phyloP scores from a whole-genome alignment of 495 filamentous ascomycete species.

The Symbiotaphrina buchneri region DNA sequence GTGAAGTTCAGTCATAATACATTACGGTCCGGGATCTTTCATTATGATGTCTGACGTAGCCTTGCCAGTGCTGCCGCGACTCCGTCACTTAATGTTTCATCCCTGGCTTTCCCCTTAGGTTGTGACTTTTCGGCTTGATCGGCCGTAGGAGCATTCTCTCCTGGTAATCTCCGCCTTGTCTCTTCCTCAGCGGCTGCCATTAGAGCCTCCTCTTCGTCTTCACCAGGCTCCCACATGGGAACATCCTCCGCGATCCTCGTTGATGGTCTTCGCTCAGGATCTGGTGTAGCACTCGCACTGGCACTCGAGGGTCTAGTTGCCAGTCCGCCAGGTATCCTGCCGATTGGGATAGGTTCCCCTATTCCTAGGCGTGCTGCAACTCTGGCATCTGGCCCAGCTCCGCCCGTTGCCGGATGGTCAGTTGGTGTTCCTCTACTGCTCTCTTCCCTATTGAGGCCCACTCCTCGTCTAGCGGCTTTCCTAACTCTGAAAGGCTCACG shows the following conservation, averaged over 20 bases:
- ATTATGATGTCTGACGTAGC: too few species aligned
- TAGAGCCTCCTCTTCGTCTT: constrained; percentile 18
- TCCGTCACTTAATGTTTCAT: constrained; percentile 23
- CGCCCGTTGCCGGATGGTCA: too few species aligned
- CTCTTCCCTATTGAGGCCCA: constrained; percentile 11
- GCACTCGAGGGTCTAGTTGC: too few species aligned
- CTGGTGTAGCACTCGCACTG: too few species aligned
- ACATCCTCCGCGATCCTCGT: constrained; percentile 11
- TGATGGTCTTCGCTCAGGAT: constrained; percentile 6
- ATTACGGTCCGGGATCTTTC: too few species aligned
- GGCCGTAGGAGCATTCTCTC: constrained; percentile 10
- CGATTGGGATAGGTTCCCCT: too few species aligned
- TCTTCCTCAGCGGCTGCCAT: constrained; percentile 8
- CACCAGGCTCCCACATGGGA: constrained; percentile 9
- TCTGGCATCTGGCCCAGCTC: constrained; percentile 8
- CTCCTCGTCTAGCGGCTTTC: constrained; percentile 34
- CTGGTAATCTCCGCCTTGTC: constrained; percentile 7
- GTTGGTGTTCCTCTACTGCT: constrained; percentile 8
- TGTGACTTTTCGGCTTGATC: constrained; percentile 3
- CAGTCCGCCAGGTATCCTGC: too few species aligned
- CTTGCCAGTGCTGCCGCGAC: constrained; percentile 34
- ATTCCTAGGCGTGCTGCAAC: constrained; percentile 5
- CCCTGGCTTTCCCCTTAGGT: constrained; percentile 8
- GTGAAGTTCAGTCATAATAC: too few species aligned
- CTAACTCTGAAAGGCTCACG: constrained; percentile 63